phyloP scores from a whole-genome alignment of 1,284 basidiomycete species.

The Tilletia walkeri region DNA sequence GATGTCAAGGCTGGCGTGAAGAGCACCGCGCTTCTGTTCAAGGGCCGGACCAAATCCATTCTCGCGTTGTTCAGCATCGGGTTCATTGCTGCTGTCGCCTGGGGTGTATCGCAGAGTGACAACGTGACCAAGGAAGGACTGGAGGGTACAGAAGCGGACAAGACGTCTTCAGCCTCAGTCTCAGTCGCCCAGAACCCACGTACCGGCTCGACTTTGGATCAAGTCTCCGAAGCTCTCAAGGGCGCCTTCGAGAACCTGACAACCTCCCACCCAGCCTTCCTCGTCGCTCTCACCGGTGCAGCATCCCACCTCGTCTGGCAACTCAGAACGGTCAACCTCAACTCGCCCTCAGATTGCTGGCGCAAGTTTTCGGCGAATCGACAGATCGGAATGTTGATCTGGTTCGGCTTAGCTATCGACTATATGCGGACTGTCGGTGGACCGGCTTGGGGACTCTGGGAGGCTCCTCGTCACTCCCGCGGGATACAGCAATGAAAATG shows the following conservation, averaged over 20 bases:
- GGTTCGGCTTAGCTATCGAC: conserved; percentile 77
- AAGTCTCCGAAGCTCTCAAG: conserved; percentile 49
- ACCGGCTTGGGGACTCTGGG: conserved; percentile 1
- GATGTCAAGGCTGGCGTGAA: conserved; percentile 85
- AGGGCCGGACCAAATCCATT: conserved; percentile 68
- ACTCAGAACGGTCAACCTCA: conserved; percentile 68
- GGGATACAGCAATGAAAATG: too few species aligned
- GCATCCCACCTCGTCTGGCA: conserved; percentile 78
- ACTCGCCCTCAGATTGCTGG: conserved; percentile 83
- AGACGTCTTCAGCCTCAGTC: too few species aligned
- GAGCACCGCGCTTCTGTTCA: conserved; percentile 90
- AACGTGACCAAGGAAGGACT: background rate
- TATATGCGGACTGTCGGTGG: conserved; percentile 59
- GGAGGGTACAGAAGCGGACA: too few species aligned
- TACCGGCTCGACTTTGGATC: too few species aligned
- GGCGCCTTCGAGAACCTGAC: conserved; percentile 60
- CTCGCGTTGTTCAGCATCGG: conserved; percentile 72
- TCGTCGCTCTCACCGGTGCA: conserved; percentile 69
- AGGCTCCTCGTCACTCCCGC: background rate
- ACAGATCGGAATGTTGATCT: conserved; percentile 83
- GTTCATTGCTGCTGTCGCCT: conserved; percentile 72
- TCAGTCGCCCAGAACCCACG: too few species aligned
- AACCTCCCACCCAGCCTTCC: conserved; percentile 75
- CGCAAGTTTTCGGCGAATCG: conserved; percentile 83
- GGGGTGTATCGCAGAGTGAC: conserved; percentile 59